Evolutionary conservation across 2,329 filamentous ascomycete species (phyloP), one percentile per base, ranked within the genome.

Genomic region (Apiospora malaysiana): DNA sequence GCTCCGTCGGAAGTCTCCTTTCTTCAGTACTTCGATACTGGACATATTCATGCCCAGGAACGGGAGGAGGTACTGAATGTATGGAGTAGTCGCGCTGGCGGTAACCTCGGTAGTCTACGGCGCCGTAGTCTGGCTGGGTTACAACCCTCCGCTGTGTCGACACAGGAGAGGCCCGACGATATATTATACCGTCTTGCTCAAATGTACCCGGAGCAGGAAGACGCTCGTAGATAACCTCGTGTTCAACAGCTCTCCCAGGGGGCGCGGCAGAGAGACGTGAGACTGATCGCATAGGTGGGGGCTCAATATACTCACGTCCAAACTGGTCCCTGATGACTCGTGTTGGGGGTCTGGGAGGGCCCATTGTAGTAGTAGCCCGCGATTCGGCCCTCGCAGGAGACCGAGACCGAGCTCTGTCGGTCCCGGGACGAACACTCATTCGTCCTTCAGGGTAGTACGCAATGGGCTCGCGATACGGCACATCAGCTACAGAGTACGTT

Each of bases 281-380:
- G 40, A 83, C 71, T 43, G 79, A 73, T 23, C 84, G 73, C 27
- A 84, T 75, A 66, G 84, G 85, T 12, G 82, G 76, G 37, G 89
- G 88, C 75, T 91, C 89, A 72, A 87, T 80, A 82, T 95, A 98
- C 78, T 94, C 90, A 79, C 93, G 93, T 51, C 94, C 94, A 80
- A 91, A 93, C 73, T 93, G 90, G 81, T 98, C 95, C 70, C 97
- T 86, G 45, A 97, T 86, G 73, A 97, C 92, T 72, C 91, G 90
- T 70, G 91, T 85, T 65, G 88, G 83, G 23, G 88, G 86, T 8
- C 88, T 85, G 68, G 85, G 85, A 66, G 85, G 85, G 1, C 82
- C 82, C 82, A 89, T 85, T n/a, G 56, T 63, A n/a, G 84, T 83
- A 43, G 86, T 83, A 21, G 85, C 78, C 74, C 83, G 78, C 74